These are phyloP conservation scores for Yamadazyma oceani DNA, from an alignment of 1,139 yeast species.

Conservation along the genomic window DNA sequence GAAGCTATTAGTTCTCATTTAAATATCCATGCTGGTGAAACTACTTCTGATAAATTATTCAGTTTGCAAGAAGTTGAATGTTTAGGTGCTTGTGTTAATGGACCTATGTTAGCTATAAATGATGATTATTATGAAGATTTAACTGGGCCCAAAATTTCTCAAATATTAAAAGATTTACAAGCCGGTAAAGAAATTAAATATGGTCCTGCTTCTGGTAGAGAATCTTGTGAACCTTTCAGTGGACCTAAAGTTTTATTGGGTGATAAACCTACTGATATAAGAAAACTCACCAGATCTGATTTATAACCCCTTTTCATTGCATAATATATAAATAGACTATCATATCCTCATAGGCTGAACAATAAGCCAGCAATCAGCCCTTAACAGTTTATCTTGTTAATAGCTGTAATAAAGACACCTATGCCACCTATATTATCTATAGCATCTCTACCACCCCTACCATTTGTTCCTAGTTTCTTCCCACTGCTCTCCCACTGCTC, in stretches of 20 bases:
- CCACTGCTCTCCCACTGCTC: too few relatives aligned
- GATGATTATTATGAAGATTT: constrained; percentile 85
- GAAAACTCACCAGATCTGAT: constrained; percentile 44
- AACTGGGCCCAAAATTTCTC: constrained; percentile 64
- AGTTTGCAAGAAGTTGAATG: constrained; percentile 89
- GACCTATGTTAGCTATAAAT: constrained; percentile 83
- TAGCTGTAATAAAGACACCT: too few relatives aligned
- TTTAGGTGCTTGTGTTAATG: constrained; percentile 90
- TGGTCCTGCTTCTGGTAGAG: constrained; percentile 74
- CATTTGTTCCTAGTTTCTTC: too few relatives aligned
- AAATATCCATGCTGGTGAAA: constrained; percentile 73
- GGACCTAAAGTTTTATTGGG: constrained; percentile 66
- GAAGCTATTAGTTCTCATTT: constrained; percentile 64
- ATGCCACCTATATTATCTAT: too few relatives aligned
- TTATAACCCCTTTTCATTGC: constrained; percentile 18
- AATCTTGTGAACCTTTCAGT: constrained; percentile 72
- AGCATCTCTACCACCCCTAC: too few relatives aligned
- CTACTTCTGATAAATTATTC: constrained; percentile 73
- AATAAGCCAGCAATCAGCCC: too few relatives aligned
- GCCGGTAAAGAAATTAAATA: constrained; percentile 58
- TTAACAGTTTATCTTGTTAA: too few relatives aligned
- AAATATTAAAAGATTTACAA: constrained; percentile 62
- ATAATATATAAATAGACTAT: not conserved
- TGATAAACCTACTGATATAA: constrained; percentile 67
- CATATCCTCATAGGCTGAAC: too few relatives aligned